These are phyloP conservation scores for Toxoplasma gondii DNA, from an alignment of 169 alveolate species.

Conservation along the genomic window DNA sequence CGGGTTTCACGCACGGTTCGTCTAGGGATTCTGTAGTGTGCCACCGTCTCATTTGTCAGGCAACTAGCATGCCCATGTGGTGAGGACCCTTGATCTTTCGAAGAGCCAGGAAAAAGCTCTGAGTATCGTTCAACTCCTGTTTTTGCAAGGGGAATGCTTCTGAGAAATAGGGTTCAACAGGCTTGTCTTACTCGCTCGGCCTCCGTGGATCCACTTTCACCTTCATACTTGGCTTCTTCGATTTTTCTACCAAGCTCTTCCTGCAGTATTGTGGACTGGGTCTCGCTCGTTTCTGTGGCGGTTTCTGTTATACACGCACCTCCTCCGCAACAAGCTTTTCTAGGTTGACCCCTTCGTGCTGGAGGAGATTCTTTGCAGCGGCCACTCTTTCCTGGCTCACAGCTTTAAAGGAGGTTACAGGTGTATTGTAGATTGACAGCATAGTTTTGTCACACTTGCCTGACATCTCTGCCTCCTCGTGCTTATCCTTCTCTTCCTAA, in stretches of 20 bases:
- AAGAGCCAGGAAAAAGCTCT: slow-evolving; percentile 8
- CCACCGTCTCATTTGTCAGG: not conserved
- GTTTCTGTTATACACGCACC: not conserved
- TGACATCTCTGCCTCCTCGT: slow-evolving; percentile 37
- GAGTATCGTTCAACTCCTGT: not conserved
- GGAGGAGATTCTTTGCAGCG: not conserved
- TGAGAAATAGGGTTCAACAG: not conserved
- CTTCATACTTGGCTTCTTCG: not conserved
- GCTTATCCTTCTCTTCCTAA: slow-evolving; percentile 35
- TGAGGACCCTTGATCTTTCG: not conserved
- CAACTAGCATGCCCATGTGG: not conserved
- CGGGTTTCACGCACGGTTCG: too few relatives aligned
- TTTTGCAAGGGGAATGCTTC: not conserved
- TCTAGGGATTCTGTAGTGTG: not conserved
- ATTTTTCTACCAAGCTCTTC: not conserved
- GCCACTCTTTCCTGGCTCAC: not conserved
- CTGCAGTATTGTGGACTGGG: not conserved
- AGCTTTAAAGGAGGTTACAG: not conserved
- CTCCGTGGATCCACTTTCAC: not conserved
- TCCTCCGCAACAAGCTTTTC: not conserved
- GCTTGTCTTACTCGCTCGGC: not conserved
- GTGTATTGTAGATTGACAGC: not conserved
- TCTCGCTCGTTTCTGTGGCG: not conserved
- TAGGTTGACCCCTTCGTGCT: slow-evolving; percentile 21
- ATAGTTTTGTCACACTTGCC: not conserved